Evolutionary conservation across 306 rosid species (phyloP).

Genomic region (Quercus alba): DNA sequence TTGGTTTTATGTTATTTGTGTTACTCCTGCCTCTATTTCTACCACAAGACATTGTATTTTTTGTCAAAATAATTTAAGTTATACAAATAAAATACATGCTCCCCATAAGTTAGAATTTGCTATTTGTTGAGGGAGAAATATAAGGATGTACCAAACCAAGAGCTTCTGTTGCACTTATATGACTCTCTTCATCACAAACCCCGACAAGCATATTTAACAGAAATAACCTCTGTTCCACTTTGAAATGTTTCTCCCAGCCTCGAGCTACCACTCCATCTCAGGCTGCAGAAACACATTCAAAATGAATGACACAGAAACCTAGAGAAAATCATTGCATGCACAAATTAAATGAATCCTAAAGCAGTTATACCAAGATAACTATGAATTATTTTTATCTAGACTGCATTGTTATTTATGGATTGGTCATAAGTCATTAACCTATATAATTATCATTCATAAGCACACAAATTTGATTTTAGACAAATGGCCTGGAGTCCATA

Average conservation of each 20-base stretch:
- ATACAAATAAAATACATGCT: background rate
- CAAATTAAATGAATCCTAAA: background rate
- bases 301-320: slow-evolving; percentile 1
- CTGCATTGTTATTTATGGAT: background rate
- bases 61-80: background rate
- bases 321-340: background rate
- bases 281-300: slow-evolving; percentile 49
- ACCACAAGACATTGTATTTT: background rate
- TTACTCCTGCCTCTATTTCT: background rate
- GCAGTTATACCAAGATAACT: background rate
- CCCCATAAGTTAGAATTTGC: background rate
- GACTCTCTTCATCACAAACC: slow-evolving; percentile 59
- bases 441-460: background rate
- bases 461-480: background rate
- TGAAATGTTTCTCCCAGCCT: slow-evolving; percentile 75
- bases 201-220: slow-evolving; percentile 61
- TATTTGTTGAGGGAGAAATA: background rate
- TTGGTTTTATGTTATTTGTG: background rate
- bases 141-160: slow-evolving; percentile 66
- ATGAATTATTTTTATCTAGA: background rate
- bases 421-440: background rate
- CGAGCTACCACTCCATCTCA: slow-evolving; percentile 94
- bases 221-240: slow-evolving; percentile 65
- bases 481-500: background rate
- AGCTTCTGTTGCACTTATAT: slow-evolving; percentile 67